A percentile compares a stretch with the other conserved stretches of the same genome.
These are phyloP conservation scores for Ephemerocybe angulata DNA, from an alignment of 768 basidiomycete genomes.

Conservation along the genomic window DNA sequence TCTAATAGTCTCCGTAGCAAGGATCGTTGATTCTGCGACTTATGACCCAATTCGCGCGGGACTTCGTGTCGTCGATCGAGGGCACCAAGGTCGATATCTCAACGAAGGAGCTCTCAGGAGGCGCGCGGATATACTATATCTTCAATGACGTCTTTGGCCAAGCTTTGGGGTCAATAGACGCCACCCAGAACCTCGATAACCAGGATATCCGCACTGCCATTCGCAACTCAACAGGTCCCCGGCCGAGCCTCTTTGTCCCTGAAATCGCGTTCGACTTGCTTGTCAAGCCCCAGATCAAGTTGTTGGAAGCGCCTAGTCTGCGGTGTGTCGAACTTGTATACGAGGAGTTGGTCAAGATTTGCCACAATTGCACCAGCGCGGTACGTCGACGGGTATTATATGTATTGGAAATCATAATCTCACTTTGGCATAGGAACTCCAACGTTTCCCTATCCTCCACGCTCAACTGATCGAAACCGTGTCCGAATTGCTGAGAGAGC, in stretches of 20 bases:
- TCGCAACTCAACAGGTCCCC: slow-evolving; percentile 94
- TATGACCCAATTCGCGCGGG: slow-evolving; percentile 98
- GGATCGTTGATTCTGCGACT: slow-evolving; percentile 87
- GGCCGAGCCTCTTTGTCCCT: slow-evolving; percentile 94
- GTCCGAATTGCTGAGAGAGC: slow-evolving; percentile 92
- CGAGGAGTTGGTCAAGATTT: slow-evolving; percentile 98
- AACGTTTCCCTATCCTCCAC: slow-evolving; percentile 92
- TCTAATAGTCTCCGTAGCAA: slow-evolving; percentile 45
- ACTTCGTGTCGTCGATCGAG: slow-evolving; percentile 96
- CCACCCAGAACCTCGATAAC: slow-evolving; percentile 85
- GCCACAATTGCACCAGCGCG: slow-evolving; percentile 92
- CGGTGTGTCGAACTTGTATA: slow-evolving; percentile 98
- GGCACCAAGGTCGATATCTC: slow-evolving; percentile 95
- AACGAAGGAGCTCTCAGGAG: slow-evolving; percentile 97
- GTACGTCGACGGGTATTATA: slow-evolving; percentile 43
- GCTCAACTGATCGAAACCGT: slow-evolving; percentile 94
- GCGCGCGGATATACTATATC: slow-evolving; percentile 98
- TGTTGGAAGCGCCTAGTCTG: slow-evolving; percentile 89
- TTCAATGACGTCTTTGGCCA: slow-evolving; percentile 98
- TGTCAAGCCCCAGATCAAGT: slow-evolving; percentile 97
- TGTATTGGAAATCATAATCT: not conserved
- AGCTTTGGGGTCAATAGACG: slow-evolving; percentile 85
- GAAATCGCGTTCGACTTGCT: slow-evolving; percentile 95
- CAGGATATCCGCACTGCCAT: slow-evolving; percentile 98
- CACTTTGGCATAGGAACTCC: slow-evolving; percentile 64